A percentile compares a stretch with the other conserved stretches of the same genome.
phyloP scores from a whole-genome alignment of 2,329 filamentous ascomycete species.

The Diaporthe aspalathi region DNA sequence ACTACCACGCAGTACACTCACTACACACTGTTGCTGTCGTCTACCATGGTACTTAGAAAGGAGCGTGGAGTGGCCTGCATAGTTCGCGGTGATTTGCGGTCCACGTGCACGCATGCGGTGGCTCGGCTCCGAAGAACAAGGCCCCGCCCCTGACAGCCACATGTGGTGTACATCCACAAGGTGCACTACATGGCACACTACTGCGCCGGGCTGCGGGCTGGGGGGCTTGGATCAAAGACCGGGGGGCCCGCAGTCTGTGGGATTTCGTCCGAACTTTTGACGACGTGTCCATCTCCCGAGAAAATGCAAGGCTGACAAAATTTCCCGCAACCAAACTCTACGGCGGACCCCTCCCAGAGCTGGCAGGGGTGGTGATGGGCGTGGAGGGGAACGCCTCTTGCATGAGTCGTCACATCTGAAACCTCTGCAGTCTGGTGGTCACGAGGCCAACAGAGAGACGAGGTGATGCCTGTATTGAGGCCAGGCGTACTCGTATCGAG shows the following conservation, averaged over 20 bases:
- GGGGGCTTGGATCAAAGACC: neutral
- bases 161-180: neutral
- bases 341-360: neutral
- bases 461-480: slow-evolving; percentile 4
- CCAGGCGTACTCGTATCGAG: neutral
- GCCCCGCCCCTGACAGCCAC: slow-evolving; percentile 18
- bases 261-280: slow-evolving; percentile 32
- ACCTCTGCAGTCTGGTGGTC: slow-evolving; percentile 8
- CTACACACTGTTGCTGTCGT: neutral
- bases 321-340: slow-evolving; percentile 28
- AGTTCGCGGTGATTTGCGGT: neutral
- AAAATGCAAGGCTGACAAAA: slow-evolving; percentile 22
- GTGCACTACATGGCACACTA: neutral
- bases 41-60: neutral
- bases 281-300: slow-evolving; percentile 20
- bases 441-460: neutral
- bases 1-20: neutral
- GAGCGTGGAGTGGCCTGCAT: neutral
- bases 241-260: slow-evolving; percentile 21
- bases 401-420: slow-evolving; percentile 28
- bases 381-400: neutral
- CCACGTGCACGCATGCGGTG: slow-evolving; percentile 18
- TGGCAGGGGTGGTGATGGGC: too few relatives aligned
- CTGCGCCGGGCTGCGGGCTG: neutral
- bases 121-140: slow-evolving; percentile 25